These are phyloP conservation scores for Lactifluus piperatus DNA, from an alignment of 768 basidiomycete genomes.

Conservation along the genomic window DNA sequence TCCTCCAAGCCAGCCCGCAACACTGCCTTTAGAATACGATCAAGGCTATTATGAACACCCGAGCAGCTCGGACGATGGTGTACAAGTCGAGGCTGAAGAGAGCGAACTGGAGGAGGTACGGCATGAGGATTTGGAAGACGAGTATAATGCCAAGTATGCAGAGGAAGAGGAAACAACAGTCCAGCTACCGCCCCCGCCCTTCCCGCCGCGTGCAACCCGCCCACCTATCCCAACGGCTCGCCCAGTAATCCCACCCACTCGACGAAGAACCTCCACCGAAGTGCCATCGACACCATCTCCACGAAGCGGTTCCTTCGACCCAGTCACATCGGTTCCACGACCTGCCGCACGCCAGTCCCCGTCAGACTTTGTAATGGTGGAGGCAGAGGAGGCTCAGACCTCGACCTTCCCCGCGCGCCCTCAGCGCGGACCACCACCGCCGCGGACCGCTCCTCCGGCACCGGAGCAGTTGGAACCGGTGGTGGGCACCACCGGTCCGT, in stretches of 20 bases:
- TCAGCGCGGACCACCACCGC: slow-evolving; percentile 30
- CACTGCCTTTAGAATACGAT: slow-evolving; percentile 34
- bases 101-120: slow-evolving; percentile 63
- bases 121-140: slow-evolving; percentile 40
- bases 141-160: slow-evolving; percentile 20
- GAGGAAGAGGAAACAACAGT: slow-evolving; percentile 38
- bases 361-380: slow-evolving; percentile 30
- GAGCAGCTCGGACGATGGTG: slow-evolving; percentile 47
- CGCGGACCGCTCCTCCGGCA: slow-evolving; percentile 25
- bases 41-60: slow-evolving; percentile 31
- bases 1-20: slow-evolving; percentile 28
- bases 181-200: slow-evolving; percentile 46
- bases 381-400: slow-evolving; percentile 25
- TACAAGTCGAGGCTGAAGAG: slow-evolving; percentile 60
- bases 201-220: slow-evolving; percentile 26
- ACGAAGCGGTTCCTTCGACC: slow-evolving; percentile 14
- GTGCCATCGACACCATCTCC: slow-evolving; percentile 3
- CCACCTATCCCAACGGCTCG: slow-evolving; percentile 24
- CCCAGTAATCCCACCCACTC: slow-evolving; percentile 4
- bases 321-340: slow-evolving; percentile 20
- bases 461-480: slow-evolving; percentile 29
- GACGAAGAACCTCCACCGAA: slow-evolving; percentile 1
- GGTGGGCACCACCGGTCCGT: slow-evolving; percentile 34
- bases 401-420: slow-evolving; percentile 43
- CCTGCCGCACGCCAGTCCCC: slow-evolving; percentile 26